These are phyloP conservation scores for Aureobasidium zeae DNA, from an alignment of 2,329 filamentous ascomycete genomes.

Conservation along the genomic window DNA sequence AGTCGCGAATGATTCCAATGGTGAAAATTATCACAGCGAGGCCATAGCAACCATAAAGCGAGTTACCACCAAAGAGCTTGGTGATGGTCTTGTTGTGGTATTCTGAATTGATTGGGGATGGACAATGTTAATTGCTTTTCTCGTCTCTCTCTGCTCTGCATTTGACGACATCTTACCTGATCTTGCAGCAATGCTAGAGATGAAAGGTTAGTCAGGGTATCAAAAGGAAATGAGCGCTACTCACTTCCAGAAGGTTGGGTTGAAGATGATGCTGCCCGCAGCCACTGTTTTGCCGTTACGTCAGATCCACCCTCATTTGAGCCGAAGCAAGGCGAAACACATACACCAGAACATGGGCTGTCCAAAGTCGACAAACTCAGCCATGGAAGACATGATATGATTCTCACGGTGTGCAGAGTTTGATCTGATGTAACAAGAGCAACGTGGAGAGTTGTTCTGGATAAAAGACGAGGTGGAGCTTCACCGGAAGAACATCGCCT, in stretches of 20 bases:
- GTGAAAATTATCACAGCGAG: conserved; percentile 85
- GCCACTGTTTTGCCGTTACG: conserved; percentile 50
- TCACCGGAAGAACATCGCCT: too few species aligned
- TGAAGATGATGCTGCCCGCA: conserved; percentile 76
- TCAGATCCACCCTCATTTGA: background rate
- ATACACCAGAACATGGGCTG: conserved; percentile 41
- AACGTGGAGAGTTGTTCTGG: background rate
- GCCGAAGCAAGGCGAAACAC: conserved; percentile 24
- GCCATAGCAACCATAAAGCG: conserved; percentile 75
- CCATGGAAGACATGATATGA: conserved; percentile 11
- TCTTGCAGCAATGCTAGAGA: conserved; percentile 69
- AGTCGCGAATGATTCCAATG: conserved; percentile 78
- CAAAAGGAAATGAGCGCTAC: conserved; percentile 30
- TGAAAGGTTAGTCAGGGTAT: conserved; percentile 21
- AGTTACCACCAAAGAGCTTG: conserved; percentile 70
- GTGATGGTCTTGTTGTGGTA: conserved; percentile 87
- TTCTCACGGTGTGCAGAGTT: too few species aligned
- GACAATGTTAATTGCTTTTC: conserved; percentile 2
- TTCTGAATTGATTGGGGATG: conserved; percentile 46
- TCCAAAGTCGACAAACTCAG: conserved; percentile 32
- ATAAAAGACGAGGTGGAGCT: too few species aligned
- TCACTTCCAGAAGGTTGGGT: conserved; percentile 99
- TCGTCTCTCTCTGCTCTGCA: background rate
- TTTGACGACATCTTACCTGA: conserved; percentile 47
- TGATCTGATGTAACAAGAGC: background rate